Evolutionary conservation across 768 basidiomycete genomes (phyloP), one percentile per base, ranked within the genome.

Genomic region (Hygrophorus russula): DNA sequence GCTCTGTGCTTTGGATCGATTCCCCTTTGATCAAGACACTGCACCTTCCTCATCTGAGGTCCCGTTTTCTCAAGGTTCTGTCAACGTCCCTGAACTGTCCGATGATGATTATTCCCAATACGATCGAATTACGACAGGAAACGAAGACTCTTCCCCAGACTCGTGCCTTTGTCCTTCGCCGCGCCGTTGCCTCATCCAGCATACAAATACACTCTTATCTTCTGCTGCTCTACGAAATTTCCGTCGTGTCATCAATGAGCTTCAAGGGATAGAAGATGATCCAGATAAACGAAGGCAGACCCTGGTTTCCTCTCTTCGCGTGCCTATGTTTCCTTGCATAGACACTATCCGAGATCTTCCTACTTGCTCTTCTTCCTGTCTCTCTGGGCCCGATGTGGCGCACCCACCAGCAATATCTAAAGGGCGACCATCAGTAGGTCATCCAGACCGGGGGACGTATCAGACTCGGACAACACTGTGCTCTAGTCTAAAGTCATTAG

Each of bases 1-100:
- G 27, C 49, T 51, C 18, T 47, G 46, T 12, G 46, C 18, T 31
- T 46, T 42, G 20, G 11, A 35, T 28, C 36, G 42, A 34, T 49
- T 50, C 14, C 42, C 44, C 11, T 40, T 34, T 35, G 6, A 9
- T 27, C 12, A 11, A 9, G 17, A 17, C 33, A 9, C 33, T 35
- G 14, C 2, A 15, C 30, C 19, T 19, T 39, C 19, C 15, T 39
- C 45, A 27, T 13, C 27, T 41, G 39, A 34, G 46, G 48, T 38
- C 48, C 9, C 24, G 12, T 31, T 19, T 30, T 20, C 39, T 29
- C 38, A 38, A 2, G 44, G 24, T 24, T 24, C 7, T 24, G 24
- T 24, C 24, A 24, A 24, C 3, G 24, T 7, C 3, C 24, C n/a
- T n/a, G n/a, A n/a, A n/a, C n/a, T n/a, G n/a, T n/a, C n/a, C n/a